These are phyloP conservation scores for Ascochyta pisi DNA, from an alignment of 2,329 filamentous ascomycete genomes.

Conservation along the genomic window DNA sequence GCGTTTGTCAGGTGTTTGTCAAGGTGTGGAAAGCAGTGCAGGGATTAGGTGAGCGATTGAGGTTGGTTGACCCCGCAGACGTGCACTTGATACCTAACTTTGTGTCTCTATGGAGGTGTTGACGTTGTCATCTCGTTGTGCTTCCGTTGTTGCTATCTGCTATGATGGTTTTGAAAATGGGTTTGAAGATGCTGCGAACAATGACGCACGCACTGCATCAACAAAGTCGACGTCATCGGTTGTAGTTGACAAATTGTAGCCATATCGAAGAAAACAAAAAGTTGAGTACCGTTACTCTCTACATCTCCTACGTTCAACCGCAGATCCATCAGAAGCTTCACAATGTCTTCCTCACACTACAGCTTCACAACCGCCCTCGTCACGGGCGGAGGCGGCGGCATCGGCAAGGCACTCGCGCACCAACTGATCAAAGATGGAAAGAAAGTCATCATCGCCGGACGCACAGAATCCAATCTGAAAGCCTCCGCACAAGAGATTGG, in stretches of 20 bases:
- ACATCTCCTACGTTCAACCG: neutral
- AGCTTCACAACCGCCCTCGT: conserved; percentile 55
- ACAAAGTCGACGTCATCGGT: conserved; percentile 5
- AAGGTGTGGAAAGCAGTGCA: conserved; percentile 2
- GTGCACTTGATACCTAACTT: neutral
- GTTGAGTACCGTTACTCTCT: no score
- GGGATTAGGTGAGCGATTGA: neutral
- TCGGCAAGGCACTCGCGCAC: conserved; percentile 58
- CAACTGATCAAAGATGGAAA: conserved; percentile 55
- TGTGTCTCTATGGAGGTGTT: no score
- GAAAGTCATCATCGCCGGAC: conserved; percentile 61
- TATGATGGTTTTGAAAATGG: neutral
- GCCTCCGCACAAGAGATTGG: conserved; percentile 54
- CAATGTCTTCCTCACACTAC: conserved; percentile 33
- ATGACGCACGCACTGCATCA: conserved; percentile 5
- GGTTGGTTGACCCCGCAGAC: neutral
- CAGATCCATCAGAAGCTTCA: neutral
- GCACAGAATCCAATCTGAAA: conserved; percentile 62
- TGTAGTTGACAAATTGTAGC: conserved; percentile 1
- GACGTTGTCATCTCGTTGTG: no score
- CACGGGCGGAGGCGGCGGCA: conserved; percentile 58
- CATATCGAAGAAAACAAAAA: conserved; percentile 1
- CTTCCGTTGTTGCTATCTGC: no score
- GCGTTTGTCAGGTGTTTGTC: conserved; percentile 27
- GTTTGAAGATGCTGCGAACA: neutral